Conservation (phyloP, 148 eudicot genomes). For the Cornus controversa region DNA sequence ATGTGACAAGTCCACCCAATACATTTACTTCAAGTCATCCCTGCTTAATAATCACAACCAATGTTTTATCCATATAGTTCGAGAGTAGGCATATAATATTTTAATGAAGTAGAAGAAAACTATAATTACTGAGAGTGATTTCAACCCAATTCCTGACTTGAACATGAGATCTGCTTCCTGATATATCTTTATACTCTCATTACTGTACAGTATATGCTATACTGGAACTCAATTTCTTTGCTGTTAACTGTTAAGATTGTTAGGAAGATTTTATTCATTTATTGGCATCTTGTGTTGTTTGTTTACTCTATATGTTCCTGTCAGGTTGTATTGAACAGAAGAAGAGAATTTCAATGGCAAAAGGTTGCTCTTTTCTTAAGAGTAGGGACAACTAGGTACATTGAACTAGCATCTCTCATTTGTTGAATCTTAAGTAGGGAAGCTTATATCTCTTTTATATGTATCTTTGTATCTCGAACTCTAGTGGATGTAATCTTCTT, state of each 20-base stretch:
- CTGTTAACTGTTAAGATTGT: neutral
- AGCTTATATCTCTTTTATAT: too few relatives aligned
- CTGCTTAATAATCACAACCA: conserved; percentile 2
- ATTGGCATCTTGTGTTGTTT: neutral
- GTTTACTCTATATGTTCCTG: conserved; percentile 6
- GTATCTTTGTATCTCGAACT: neutral
- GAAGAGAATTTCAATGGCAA: conserved; percentile 80
- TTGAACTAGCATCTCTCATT: neutral
- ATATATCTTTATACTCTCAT: neutral
- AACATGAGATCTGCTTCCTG: conserved; percentile 3
- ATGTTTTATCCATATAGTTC: neutral
- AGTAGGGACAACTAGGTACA: conserved; percentile 74
- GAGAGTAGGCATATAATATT: neutral
- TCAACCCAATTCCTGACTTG: neutral
- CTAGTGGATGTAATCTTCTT: neutral
- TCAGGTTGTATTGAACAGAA: conserved; percentile 81
- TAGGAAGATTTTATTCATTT: conserved; percentile 1
- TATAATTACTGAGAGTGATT: neutral
- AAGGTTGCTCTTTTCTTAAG: conserved; percentile 79
- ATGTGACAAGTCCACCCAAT: neutral
- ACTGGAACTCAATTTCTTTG: neutral
- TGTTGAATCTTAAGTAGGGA: too few relatives aligned
- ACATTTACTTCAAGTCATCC: neutral
- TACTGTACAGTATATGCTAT: neutral
- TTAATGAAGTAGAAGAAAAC: neutral